Percentiles rank a stretch among this genome's conserved stretches.
phyloP scores from a whole-genome alignment of 140 eudicot species.

The Anethum foeniculum region DNA sequence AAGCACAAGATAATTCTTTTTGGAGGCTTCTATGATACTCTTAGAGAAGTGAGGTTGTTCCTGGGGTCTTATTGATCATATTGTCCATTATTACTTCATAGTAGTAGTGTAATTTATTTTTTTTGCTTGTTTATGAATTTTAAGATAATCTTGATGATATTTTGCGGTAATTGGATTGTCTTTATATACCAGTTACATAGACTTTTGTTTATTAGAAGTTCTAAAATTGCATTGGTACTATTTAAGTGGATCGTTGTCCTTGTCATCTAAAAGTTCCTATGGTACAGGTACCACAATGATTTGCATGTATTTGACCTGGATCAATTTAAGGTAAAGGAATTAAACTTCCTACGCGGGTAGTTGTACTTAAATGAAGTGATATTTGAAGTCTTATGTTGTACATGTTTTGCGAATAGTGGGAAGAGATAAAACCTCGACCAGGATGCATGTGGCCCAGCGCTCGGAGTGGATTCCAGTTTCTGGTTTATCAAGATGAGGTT shows the following conservation, averaged over 20 bases:
- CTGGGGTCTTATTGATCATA: constrained; percentile 3
- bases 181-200: not conserved
- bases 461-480: constrained; percentile 85
- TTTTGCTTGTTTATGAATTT: not conserved
- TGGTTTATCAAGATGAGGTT: constrained; percentile 92
- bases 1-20: constrained; percentile 89
- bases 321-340: constrained; percentile 61
- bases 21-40: constrained; percentile 98
- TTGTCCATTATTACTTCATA: not conserved
- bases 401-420: constrained; percentile 59
- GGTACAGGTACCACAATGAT: constrained; percentile 76
- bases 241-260: not conserved
- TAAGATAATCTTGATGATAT: not conserved
- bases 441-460: constrained; percentile 97
- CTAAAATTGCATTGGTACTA: not conserved
- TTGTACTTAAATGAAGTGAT: not conserved
- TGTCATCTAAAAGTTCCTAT: constrained; percentile 16
- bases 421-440: constrained; percentile 82
- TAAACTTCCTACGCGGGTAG: constrained; percentile 2
- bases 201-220: not conserved
- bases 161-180: not conserved
- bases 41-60: constrained; percentile 93
- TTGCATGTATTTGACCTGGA: constrained; percentile 83
- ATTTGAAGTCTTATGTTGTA: constrained; percentile 3
- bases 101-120: not conserved